Base-by-base conservation (phyloP, 2,329 filamentous ascomycete genomes). In the Fusarium torulosum region DNA sequence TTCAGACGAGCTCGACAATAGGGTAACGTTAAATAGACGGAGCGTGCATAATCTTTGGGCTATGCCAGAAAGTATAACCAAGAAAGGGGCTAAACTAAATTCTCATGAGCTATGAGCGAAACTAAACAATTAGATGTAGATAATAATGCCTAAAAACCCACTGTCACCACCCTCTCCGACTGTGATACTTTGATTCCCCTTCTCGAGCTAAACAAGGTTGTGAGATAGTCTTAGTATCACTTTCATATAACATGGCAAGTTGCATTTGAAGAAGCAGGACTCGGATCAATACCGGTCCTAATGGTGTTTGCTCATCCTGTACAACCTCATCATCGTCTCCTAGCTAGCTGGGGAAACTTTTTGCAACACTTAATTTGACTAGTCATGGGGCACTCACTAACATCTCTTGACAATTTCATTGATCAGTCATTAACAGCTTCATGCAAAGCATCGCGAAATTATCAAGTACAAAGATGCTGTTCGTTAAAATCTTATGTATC, bases 81-180 rank as follows among this genome's bases (percentile, higher is more conserved):
- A 20, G 25, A 15, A 31, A 40, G 19, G 7, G 13, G n/a, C 38
- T 31, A 31, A 42, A 33, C n/a, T 38, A 40, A 44, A 45, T 33
- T 25, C 40, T 35, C 35, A 54, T 40, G 54, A 59, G 29, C 42
- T 46, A 50, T 42, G 62, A 65, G 49, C 15, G 50, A 38, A 54
- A 33, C 13, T 11, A 42, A 31, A 46, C 35, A 35, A 19, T 21
- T 35, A 55, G 41, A 29, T 7, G 25, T n/a, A 62, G 27, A 54
- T 40, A 45, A 41, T 27, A 44, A 23, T 37, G 35, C 35, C 4
- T 37, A n/a, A 37, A n/a, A 8, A 19, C 8, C 35, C n/a, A n/a
- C 9, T 37, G 17, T 37, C 17, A 37, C 9, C 17, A 37, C 17
- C 3, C 7, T 37, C 17, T 37, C 7, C 7, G 17, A 5, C 17